A percentile compares a stretch with the other conserved stretches of the same genome.
Conservation (phyloP, 441 rosid genomes). For the Corymbia calophylla region DNA sequence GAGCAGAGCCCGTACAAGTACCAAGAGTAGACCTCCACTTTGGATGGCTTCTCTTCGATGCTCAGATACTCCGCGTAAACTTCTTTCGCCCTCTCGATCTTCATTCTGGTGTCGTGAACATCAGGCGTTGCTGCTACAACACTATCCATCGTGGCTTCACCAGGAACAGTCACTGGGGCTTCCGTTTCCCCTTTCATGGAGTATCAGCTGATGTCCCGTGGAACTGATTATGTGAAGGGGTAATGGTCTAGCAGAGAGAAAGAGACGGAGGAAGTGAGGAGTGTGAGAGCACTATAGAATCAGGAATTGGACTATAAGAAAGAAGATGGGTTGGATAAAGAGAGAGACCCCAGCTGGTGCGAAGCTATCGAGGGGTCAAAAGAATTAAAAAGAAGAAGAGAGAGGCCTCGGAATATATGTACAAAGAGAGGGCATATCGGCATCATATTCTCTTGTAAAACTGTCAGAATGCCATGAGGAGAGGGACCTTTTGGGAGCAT, state of each 20-base stretch:
- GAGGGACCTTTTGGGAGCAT: background rate
- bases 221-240: background rate
- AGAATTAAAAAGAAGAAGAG: background rate
- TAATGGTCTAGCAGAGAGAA: background rate
- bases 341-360: background rate
- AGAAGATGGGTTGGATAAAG: background rate
- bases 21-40: conserved; percentile 39
- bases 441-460: background rate
- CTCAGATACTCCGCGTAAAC: background rate
- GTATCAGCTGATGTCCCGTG: background rate
- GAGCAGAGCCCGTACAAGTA: conserved; percentile 43
- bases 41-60: conserved; percentile 22
- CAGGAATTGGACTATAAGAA: background rate
- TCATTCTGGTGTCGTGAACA: conserved; percentile 8
- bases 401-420: background rate
- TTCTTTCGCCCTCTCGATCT: conserved; percentile 17
- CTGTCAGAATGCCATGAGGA: background rate
- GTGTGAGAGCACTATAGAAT: background rate
- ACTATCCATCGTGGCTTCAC: background rate
- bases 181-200: background rate
- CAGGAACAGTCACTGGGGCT: background rate
- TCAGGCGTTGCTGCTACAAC: conserved; percentile 2
- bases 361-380: background rate
- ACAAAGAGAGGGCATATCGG: background rate
- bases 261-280: background rate